Percentiles rank a stretch among this genome's conserved stretches.
Conservation (phyloP, 1,284 basidiomycete species). For the Neonothopanus nambi region DNA sequence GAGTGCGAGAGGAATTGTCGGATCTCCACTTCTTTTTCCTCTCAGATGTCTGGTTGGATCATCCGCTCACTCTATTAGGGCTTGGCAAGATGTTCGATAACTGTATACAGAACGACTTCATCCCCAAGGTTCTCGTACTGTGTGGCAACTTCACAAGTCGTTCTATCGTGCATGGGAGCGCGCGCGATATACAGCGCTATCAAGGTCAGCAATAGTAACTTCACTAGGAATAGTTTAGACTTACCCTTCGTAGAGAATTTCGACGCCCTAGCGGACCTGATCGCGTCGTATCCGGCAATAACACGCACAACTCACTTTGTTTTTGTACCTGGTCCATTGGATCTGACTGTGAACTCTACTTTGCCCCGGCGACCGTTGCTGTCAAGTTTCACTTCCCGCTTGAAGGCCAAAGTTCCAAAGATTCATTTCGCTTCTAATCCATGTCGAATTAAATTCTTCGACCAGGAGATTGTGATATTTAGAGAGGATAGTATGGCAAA, state of each 20-base stretch:
- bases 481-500: constrained; percentile 93
- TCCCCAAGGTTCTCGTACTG: constrained; percentile 85
- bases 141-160: constrained; percentile 94
- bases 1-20: constrained; percentile 65
- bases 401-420: constrained; percentile 75
- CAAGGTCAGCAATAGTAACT: constrained; percentile 56
- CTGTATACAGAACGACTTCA: constrained; percentile 86
- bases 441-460: constrained; percentile 92
- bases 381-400: constrained; percentile 66
- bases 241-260: constrained; percentile 61
- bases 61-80: constrained; percentile 78
- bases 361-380: constrained; percentile 84
- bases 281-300: constrained; percentile 78
- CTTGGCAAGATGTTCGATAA: constrained; percentile 88
- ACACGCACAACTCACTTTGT: constrained; percentile 85
- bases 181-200: constrained; percentile 79
- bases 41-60: constrained; percentile 95
- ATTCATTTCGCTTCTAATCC: constrained; percentile 89
- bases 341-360: constrained; percentile 76
- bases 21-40: constrained; percentile 92
- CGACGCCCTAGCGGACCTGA: constrained; percentile 82
- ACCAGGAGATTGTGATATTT: constrained; percentile 94
- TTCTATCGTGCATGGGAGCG: constrained; percentile 77
- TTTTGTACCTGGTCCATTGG: constrained; percentile 91
- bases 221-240: neutral